Base-by-base conservation (phyloP, 495 filamentous ascomycete species). In the Cercophora scortea region DNA sequence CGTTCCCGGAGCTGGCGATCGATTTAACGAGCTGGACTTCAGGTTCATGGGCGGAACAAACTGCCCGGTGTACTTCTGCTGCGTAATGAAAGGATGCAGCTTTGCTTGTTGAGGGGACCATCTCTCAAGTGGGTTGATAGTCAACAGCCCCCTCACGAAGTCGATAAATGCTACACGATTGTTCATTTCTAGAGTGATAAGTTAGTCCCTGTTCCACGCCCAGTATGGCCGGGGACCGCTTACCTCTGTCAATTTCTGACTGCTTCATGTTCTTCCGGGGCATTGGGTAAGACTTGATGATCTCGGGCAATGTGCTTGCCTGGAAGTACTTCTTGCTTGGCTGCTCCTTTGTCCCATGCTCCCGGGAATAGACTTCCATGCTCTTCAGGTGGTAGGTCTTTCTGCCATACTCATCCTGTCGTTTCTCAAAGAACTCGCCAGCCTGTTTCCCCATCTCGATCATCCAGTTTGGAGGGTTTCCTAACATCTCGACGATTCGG, bases 251-350 rank as follows among this genome's bases (percentile, higher is more conserved):
- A 54, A 97, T 83, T 67, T 99, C 94, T 55, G 83, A 83, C 57
- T 86, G 94, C 73, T 99, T 99, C 94, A 99, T 99, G 57, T 96
- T 95, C 72, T 99, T 99, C 64, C 94, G 75, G 32, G 94, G 94
- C 91, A 99, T 95, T 36, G 93, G 84, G 65, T 99, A 99, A 55
- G 86, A 88, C 61, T 93, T 85, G 68, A 99, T 96, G 56, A 99
- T 97, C 52, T 97, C 94, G 13, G 94, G 90, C 46, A 99, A 68
- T 3, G 90, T 95, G 33, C 82, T 96, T 3, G 91, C 89, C 59
- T 87, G 83, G 73, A 99, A 99, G 68, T 99, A 99, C 70, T 96
- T 97, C 79, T 99, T 99, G 79, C 94, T 97, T 41, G 94, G 94
- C 67, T 96, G 93, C 66, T 99, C 94, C 67, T 99, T 97, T 11